Base-by-base conservation (phyloP, 1,284 basidiomycete species). In the Cerrena zonata region DNA sequence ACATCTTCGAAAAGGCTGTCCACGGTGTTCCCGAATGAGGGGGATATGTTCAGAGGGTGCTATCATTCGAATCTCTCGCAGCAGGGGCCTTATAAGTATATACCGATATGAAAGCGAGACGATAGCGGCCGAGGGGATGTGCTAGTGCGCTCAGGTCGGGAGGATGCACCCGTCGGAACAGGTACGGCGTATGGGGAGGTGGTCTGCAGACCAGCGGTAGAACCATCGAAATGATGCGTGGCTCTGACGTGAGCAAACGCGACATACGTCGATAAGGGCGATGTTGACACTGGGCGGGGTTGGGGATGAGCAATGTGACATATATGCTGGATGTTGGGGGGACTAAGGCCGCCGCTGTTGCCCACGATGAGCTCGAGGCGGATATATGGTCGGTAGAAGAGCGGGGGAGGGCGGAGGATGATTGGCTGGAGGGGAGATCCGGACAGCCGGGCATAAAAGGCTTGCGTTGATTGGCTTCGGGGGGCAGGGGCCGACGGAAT, bases 391-490 rank as follows among this genome's bases (percentile, higher is more conserved):
- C 39, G 39, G 39, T 18, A 7, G 39, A 19, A 40, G 39, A 22
- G 39, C 15, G 21, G 39, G 39, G 21, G 39, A 5, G 19, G 39
- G 7, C 39, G 10, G 39, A 18, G 39, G 10, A 22, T 22, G 7
- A 22, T 7, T 22, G 39, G 18, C 34, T 10, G 34, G 34, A 18
- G 10, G 39, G 37, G 48, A 23, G 25, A 5, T 45, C 43, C 43
- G 43, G 24, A 15, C 11, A 26, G 43, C 39, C n/a, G 42, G 40
- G 19, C 21, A 22, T 50, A 50, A 50, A 10, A 19, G 42, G 19
- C 18, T 26, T 15, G 44, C 27, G 5, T 26, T 44, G 48, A 50
- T 50, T 50, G 48, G 48, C 19, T 43, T 50, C 48, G 48, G 48
- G 41, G 13, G 12, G n/a, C 22, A 22, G 30, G 48, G 13, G 24